Evolutionary conservation across 2,329 filamentous ascomycete genomes (phyloP).

Genomic region (Didymella arachidicola): DNA sequence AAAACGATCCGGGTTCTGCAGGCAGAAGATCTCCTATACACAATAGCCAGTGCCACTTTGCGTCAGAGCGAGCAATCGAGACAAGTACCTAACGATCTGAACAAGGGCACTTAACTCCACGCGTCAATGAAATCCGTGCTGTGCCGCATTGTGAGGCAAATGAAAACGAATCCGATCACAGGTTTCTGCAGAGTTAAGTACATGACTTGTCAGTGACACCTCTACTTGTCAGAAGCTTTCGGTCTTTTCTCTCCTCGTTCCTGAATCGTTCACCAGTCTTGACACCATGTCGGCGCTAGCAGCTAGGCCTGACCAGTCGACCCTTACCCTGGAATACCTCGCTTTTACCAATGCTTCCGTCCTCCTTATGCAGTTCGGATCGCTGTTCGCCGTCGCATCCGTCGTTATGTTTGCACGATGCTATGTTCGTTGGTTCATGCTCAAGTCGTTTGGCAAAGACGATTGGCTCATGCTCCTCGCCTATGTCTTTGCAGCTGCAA

Average conservation of each 20-base stretch:
- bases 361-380: constrained; percentile 54
- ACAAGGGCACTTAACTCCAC: not conserved
- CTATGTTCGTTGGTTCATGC: constrained; percentile 58
- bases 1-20: not conserved
- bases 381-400: constrained; percentile 51
- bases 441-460: constrained; percentile 60
- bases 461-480: constrained; percentile 58
- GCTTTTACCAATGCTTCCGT: constrained; percentile 48
- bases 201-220: not conserved
- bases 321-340: constrained; percentile 41
- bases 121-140: constrained; percentile 5
- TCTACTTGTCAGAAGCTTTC: constrained; percentile 3
- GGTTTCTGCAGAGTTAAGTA: constrained; percentile 6
- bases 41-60: constrained; percentile 4
- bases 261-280: not conserved
- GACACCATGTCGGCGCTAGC: constrained; percentile 7
- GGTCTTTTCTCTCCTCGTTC: not conserved
- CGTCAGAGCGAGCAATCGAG: constrained; percentile 4
- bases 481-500: constrained; percentile 19
- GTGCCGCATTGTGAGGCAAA: constrained; percentile 8
- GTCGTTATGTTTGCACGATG: constrained; percentile 53
- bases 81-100: not conserved
- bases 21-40: not conserved
- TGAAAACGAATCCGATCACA: not conserved
- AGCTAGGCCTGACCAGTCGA: constrained; percentile 3